A percentile compares a stretch with the other conserved stretches of the same genome.
These are phyloP conservation scores for Rhododendron griersonianum DNA, from an alignment of 148 eudicot genomes.

Conservation along the genomic window DNA sequence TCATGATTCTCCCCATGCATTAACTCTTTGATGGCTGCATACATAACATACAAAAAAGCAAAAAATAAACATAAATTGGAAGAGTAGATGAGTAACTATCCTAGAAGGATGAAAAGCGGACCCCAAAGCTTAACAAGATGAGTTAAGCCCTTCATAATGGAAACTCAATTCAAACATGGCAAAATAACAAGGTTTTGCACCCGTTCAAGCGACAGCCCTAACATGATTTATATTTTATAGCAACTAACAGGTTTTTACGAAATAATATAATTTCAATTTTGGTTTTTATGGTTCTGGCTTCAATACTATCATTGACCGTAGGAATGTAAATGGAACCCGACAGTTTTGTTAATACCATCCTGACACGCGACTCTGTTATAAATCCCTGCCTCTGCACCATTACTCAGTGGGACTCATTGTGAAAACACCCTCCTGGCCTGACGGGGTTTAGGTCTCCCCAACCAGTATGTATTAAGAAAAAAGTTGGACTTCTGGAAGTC, in stretches of 20 bases:
- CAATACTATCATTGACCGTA: not conserved
- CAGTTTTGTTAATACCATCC: not conserved
- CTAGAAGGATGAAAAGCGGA: not conserved
- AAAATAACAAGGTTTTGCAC: not conserved
- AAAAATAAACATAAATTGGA: not conserved
- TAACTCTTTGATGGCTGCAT: constrained; percentile 64
- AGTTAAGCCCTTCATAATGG: not conserved
- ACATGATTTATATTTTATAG: not conserved
- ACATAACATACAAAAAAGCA: not conserved
- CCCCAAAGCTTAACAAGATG: not conserved
- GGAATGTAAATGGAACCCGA: not conserved
- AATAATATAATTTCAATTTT: not conserved
- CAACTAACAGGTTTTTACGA: not conserved
- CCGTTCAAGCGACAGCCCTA: not conserved
- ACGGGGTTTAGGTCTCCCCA: not conserved
- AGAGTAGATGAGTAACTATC: not conserved
- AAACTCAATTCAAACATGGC: not conserved
- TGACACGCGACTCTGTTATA: not conserved
- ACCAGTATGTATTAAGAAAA: not conserved
- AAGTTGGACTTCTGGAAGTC: not conserved
- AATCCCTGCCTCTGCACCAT: not conserved
- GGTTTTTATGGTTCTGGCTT: not conserved
- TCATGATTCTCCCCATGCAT: constrained; percentile 28
- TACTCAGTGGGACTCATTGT: not conserved
- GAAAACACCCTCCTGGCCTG: not conserved